Conservation (phyloP, 306 rosid genomes). For the Rosa lucieae region DNA sequence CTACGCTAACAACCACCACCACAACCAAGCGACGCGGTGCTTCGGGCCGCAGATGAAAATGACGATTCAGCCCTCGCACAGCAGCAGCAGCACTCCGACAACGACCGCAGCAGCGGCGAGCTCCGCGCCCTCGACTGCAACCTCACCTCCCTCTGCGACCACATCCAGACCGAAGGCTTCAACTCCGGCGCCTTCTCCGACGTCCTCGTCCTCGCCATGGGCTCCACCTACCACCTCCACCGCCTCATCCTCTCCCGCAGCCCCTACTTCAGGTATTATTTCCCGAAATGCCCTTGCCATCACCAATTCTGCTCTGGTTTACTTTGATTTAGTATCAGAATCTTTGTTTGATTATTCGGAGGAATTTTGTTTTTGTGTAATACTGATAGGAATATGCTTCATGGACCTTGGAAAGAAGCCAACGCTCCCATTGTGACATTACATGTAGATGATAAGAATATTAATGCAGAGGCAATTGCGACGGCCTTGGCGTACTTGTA, state of each 20-base stretch:
- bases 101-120: slow-evolving; percentile 60
- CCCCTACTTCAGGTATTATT: slow-evolving; percentile 75
- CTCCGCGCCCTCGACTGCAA: slow-evolving; percentile 86
- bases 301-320: not conserved
- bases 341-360: not conserved
- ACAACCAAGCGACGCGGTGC: slow-evolving; percentile 22
- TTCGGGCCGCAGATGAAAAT: slow-evolving; percentile 55
- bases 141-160: slow-evolving; percentile 91
- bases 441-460: slow-evolving; percentile 85
- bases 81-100: slow-evolving; percentile 54
- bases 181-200: slow-evolving; percentile 86
- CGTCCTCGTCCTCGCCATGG: slow-evolving; percentile 78
- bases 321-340: not conserved
- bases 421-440: slow-evolving; percentile 70
- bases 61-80: slow-evolving; percentile 52
- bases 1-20: slow-evolving; percentile 18
- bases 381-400: slow-evolving; percentile 86
- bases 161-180: slow-evolving; percentile 92
- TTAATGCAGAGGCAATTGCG: slow-evolving; percentile 81
- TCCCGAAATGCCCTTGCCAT: not conserved
- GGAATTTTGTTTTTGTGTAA: slow-evolving; percentile 2
- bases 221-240: slow-evolving; percentile 86
- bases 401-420: slow-evolving; percentile 99
- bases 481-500: slow-evolving; percentile 89
- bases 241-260: slow-evolving; percentile 96